Base-by-base conservation (phyloP, 768 basidiomycete species). In the Royoungia palumana region DNA sequence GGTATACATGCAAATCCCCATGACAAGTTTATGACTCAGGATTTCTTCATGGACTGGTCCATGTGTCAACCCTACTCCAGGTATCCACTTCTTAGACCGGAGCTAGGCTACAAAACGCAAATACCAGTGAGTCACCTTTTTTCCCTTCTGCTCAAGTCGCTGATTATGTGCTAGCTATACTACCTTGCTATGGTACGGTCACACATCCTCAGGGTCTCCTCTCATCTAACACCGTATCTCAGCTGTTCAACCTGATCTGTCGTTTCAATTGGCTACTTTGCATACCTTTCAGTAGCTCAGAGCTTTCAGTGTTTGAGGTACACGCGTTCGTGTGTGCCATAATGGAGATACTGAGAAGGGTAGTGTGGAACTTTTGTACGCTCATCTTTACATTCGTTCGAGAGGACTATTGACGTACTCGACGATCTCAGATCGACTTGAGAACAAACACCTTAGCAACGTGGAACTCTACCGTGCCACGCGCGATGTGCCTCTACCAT, bases 401-500 rank as follows among this genome's bases (percentile, higher is more conserved):
- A 35, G 28, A 20, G 16, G 17, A 25, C 17, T 16, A 21, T 47
- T 53, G 3, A 28, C 8, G 14, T 20, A 12, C 28, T 57, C 42
- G 12, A 34, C 4, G 28, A 7, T 39, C 27, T 16, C 55, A 89
- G 85, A 80, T 67, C 88, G 89, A 56, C 69, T 91, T 35, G 89
- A 94, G 66, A 93, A 89, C 69, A 94, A 96, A 69, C 94, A 96
- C 55, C 70, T 94, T 22, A 89, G 89, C 74, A 96, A 96, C 65
- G 81, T 89, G 67, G 90, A 91, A 75, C 89, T 92, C 58, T 93
- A 91, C 65, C 89, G 93, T 20, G 82, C 89, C 36, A 91, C 87
- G 2, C 76, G 85, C 21, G 92, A 96, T 59, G 82, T 92, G 13
- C 87, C 90, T 0, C 68, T 96, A 28, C 92, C 91, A 2, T 95